Evolutionary conservation across 352 stramenopile genomes (phyloP).

Genomic region (Elongisporangium prolatum): DNA sequence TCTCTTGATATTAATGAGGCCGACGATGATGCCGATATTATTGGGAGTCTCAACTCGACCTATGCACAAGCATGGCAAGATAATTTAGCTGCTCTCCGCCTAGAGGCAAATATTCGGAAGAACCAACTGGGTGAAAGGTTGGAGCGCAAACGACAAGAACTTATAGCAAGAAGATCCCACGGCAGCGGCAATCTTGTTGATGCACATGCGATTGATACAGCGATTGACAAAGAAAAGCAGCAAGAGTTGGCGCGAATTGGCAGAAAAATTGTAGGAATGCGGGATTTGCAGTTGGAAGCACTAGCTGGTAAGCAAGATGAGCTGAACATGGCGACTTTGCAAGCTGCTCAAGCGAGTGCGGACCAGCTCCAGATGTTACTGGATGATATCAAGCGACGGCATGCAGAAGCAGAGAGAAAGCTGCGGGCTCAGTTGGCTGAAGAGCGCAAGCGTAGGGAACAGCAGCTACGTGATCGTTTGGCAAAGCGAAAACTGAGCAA

Average conservation of each 20-base stretch:
- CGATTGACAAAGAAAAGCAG: background rate
- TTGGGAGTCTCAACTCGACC: slow-evolving; percentile 24
- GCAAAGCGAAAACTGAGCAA: background rate
- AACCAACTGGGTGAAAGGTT: slow-evolving; percentile 21
- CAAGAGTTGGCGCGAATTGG: background rate
- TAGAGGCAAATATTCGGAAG: slow-evolving; percentile 28
- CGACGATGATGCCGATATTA: slow-evolving; percentile 28
- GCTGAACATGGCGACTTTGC: background rate
- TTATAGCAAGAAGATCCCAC: background rate
- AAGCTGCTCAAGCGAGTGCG: background rate
- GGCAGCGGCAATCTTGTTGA: background rate
- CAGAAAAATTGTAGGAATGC: background rate
- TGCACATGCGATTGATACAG: background rate
- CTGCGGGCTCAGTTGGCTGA: background rate
- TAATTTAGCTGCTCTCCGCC: slow-evolving; percentile 14
- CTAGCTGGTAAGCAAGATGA: background rate
- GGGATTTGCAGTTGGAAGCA: background rate
- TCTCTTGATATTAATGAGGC: background rate
- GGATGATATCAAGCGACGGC: background rate
- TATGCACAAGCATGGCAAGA: slow-evolving; percentile 28
- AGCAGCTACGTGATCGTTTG: background rate
- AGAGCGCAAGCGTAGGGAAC: background rate
- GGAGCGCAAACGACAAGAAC: slow-evolving; percentile 11
- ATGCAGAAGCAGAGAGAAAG: background rate
- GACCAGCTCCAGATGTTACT: background rate